Conservation (phyloP, 352 stramenopile species). For the Globisporangium apiculatum region DNA sequence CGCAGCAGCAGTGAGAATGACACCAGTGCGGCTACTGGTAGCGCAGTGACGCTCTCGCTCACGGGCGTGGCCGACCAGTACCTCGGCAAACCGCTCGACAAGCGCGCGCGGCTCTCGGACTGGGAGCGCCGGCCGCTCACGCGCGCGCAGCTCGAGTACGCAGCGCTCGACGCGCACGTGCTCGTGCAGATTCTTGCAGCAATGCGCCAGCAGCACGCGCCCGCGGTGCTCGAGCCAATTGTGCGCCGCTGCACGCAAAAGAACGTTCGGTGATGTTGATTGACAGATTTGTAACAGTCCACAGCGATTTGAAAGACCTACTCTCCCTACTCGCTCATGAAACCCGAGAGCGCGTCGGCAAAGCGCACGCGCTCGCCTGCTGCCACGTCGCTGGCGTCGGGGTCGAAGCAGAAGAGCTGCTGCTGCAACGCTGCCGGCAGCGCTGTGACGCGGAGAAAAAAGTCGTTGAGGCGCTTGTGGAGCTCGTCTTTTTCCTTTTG, state of each 20-base stretch:
- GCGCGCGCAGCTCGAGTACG: constrained; percentile 58
- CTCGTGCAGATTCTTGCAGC: constrained; percentile 50
- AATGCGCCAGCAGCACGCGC: constrained; percentile 35
- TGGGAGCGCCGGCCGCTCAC: constrained; percentile 67
- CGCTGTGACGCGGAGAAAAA: constrained; percentile 68
- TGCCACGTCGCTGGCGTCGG: constrained; percentile 13
- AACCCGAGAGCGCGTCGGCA: constrained; percentile 63
- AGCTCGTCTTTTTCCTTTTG: constrained; percentile 71
- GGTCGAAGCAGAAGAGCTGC: constrained; percentile 50
- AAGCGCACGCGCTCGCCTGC: constrained; percentile 41
- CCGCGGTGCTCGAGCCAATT: constrained; percentile 20
- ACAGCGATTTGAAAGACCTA: background rate
- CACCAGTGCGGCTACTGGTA: background rate
- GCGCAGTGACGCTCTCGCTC: constrained; percentile 31
- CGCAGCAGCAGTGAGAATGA: constrained; percentile 13
- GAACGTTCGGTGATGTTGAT: constrained; percentile 22
- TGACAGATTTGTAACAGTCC: background rate
- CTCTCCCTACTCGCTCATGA: constrained; percentile 49
- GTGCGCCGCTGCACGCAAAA: constrained; percentile 33
- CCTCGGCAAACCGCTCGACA: constrained; percentile 62
- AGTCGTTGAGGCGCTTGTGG: constrained; percentile 71
- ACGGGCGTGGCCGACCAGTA: constrained; percentile 43
- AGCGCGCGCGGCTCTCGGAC: constrained; percentile 65
- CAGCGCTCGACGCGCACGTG: constrained; percentile 62
- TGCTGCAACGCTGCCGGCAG: constrained; percentile 63